Evolutionary conservation across 2,329 filamentous ascomycete genomes (phyloP).

Genomic region (Sporothrix globosa): DNA sequence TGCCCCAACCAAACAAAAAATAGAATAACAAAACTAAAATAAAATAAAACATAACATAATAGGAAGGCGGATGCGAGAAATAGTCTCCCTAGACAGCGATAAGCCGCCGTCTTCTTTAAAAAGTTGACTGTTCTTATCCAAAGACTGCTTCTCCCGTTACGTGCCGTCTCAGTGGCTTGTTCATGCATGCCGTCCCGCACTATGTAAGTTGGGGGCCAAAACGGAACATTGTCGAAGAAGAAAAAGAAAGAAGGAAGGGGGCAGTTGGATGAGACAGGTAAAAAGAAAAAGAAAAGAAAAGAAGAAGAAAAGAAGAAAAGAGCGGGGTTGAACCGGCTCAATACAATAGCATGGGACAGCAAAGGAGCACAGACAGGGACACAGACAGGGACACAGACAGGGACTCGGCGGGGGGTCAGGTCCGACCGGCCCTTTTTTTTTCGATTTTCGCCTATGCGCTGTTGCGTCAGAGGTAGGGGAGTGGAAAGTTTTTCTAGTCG

Average conservation of each 20-base stretch:
- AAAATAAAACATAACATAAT: neutral
- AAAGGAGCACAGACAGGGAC: neutral
- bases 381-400: neutral
- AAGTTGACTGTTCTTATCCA: too few relatives aligned
- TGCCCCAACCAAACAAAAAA: neutral
- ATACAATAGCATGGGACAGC: neutral
- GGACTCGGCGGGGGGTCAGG: conserved; percentile 9
- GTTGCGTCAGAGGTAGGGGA: conserved; percentile 24
- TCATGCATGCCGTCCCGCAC: conserved; percentile 1
- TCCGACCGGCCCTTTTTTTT: conserved; percentile 21
- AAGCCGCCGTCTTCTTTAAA: too few relatives aligned
- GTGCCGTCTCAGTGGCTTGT: neutral
- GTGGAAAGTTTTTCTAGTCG: neutral
- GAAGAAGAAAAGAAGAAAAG: neutral
- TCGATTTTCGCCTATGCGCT: neutral
- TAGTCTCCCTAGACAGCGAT: neutral
- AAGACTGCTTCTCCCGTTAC: neutral
- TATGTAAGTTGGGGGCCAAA: neutral
- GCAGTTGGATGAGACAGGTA: neutral
- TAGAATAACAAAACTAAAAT: neutral
- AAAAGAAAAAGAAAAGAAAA: neutral
- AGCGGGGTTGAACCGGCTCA: neutral
- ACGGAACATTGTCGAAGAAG: neutral
- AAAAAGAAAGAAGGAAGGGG: neutral
- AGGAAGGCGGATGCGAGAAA: neutral